Conservation (phyloP, 2,329 filamentous ascomycete genomes). For the Fusarium tupiense region DNA sequence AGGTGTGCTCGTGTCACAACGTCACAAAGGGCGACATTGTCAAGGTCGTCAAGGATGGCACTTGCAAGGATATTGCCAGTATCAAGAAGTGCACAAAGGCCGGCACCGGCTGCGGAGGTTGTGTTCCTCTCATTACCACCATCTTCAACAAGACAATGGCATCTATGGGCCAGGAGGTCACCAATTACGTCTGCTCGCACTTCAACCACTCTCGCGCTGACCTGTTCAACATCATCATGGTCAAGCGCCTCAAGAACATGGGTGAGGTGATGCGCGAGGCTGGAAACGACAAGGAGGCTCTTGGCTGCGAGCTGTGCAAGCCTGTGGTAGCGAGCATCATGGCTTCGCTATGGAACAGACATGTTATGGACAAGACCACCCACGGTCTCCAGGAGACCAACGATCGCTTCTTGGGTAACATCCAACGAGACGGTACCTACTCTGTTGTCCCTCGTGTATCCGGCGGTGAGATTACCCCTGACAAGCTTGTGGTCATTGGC, state of each 20-base stretch:
- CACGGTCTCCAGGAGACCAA: slow-evolving; percentile 91
- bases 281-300: slow-evolving; percentile 75
- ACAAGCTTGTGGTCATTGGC: slow-evolving; percentile 85
- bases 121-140: slow-evolving; percentile 85
- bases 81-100: slow-evolving; percentile 93
- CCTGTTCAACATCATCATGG: slow-evolving; percentile 88
- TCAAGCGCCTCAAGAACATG: slow-evolving; percentile 80
- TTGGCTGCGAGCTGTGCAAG: slow-evolving; percentile 89
- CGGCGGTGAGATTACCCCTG: slow-evolving; percentile 87
- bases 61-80: slow-evolving; percentile 82
- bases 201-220: slow-evolving; percentile 86
- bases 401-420: slow-evolving; percentile 87
- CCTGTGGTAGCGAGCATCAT: slow-evolving; percentile 84
- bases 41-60: slow-evolving; percentile 76
- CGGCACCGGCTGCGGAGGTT: slow-evolving; percentile 89
- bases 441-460: slow-evolving; percentile 86
- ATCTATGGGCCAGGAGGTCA: slow-evolving; percentile 85
- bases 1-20: slow-evolving; percentile 94
- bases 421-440: slow-evolving; percentile 91
- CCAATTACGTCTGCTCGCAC: slow-evolving; percentile 86
- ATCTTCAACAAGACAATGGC: slow-evolving; percentile 93
- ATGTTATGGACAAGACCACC: slow-evolving; percentile 76
- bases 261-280: slow-evolving; percentile 80
- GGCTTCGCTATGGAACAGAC: slow-evolving; percentile 83
- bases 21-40: slow-evolving; percentile 86